phyloP scores from a whole-genome alignment of 1,284 basidiomycete species.

The Sporisorium reilianum region DNA sequence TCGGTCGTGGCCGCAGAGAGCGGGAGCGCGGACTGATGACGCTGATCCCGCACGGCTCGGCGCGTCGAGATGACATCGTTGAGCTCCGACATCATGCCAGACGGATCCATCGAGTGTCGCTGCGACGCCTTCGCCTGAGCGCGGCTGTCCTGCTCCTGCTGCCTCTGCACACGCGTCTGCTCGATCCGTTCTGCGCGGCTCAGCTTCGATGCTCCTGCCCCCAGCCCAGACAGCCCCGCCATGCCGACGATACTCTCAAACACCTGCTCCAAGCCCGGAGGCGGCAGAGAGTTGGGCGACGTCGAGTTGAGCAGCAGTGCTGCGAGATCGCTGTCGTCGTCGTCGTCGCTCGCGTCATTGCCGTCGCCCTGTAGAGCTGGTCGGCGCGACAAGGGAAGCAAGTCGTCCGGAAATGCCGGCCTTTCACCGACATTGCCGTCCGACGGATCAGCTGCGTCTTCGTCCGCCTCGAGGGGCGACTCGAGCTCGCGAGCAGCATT shows the following conservation, averaged over 20 bases:
- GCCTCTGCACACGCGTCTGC: constrained; percentile 33
- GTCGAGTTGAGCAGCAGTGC: constrained; percentile 49
- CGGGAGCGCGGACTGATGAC: constrained; percentile 18
- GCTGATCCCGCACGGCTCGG: constrained; percentile 32
- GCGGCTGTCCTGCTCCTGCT: constrained; percentile 25
- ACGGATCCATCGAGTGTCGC: constrained; percentile 33
- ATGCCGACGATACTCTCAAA: constrained; percentile 61
- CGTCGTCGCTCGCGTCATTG: constrained; percentile 18
- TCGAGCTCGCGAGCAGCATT: constrained; percentile 35
- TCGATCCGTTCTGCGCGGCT: constrained; percentile 59
- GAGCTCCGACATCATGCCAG: constrained; percentile 53
- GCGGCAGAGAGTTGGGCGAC: constrained; percentile 55
- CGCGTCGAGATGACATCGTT: constrained; percentile 53
- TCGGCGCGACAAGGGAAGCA: not conserved
- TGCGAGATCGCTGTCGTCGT: constrained; percentile 41
- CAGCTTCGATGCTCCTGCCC: constrained; percentile 20
- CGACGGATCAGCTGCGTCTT: constrained; percentile 34
- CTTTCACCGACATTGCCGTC: not conserved
- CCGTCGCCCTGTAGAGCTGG: not conserved
- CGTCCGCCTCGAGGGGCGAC: constrained; percentile 58
- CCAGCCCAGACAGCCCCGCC: constrained; percentile 21
- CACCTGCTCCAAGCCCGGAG: constrained; percentile 61
- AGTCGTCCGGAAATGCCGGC: not conserved
- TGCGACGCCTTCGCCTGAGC: constrained; percentile 15
- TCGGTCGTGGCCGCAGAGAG: not conserved